Base-by-base conservation (phyloP, 2,329 filamentous ascomycete species). In the Penicillium aurantiogriseum region DNA sequence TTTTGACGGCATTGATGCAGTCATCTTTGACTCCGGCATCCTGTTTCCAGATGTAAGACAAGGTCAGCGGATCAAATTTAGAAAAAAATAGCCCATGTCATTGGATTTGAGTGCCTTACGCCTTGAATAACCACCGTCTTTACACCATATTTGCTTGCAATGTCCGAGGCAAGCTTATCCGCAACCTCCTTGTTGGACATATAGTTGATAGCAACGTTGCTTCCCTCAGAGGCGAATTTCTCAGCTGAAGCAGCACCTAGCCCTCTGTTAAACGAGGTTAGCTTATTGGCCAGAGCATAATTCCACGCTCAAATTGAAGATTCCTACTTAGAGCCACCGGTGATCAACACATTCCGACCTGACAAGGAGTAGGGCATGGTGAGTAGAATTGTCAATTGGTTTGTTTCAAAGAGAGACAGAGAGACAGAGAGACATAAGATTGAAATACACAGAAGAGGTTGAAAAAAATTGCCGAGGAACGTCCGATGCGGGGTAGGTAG, bases 161-260 rank as follows among this genome's bases (percentile, higher is more conserved):
- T 76, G 58, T 84, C 83, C 10, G 77, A 68, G 4, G 85, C 78
- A 3, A 91, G 77, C 8, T 79, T 75, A 43, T 84, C 76, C 6
- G 89, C 90, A 2, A 85, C 80, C 19, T 81, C 80, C 36, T 78
- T 72, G 70, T 84, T 86, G 60, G 81, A 84, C 73, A 82, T 80
- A 74, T 91, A 93, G 76, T 92, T 93, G 70, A 94, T 83, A 9
- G 85, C 84, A 10, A 93, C 78, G 56, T 89, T 87, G 69, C 83
- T 84, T 46, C 88, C 88, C 65, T 87, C 80, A 23, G 80, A 76
- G 9, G 89, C 89, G 65, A 92, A 90, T 33, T 86, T 84, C 54
- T 83, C 81, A 39, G 82, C 83, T 3, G 90, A 81, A 4, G 87
- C 79, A 43, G 88, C 89, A 36, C 90, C 90, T 33, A 93, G 82